Evolutionary conservation across 768 basidiomycete species (phyloP), one percentile per base, ranked within the genome.

Genomic region (Boletus rubroflammeus): DNA sequence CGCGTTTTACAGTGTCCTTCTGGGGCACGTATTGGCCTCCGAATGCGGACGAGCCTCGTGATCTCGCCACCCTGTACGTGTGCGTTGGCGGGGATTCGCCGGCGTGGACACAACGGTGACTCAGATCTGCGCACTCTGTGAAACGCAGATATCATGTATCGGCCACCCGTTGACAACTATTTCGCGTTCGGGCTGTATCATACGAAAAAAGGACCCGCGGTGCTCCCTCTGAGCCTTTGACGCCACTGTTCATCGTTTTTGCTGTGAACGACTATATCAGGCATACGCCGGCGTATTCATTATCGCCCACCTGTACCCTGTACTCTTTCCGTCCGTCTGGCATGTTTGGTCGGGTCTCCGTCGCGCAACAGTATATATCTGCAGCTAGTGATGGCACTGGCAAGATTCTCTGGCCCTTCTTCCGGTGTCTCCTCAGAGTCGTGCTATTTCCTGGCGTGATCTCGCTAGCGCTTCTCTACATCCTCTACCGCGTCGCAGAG

Each of bases 401-500:
- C n/a, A 38, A 47, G 13, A 14, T 19, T 5, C 8, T 55, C 47
- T 31, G 3, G 0, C 6, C 42, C 15, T 3, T 57, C 31, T 10
- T 38, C 5, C 62, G 34, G 36, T 38, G 25, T 6, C 38, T 50
- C 56, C 28, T 41, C 31, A 49, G 11, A 9, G 1, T 26, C 42
- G 15, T 32, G 2, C 38, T 46, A 0, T 49, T 19, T 23, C 53
- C 41, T 3, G 42, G 54, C 35, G 13, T 54, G 0, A 1, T 36
- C 15, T 57, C 48, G 0, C 42, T 60, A 0, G 36, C 11, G 0
- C 25, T 57, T 5, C n/a, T 57, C 38, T 48, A 9, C 26, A 3
- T 47, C 34, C 38, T 66, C 8, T 64, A 53, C 44, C 10, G 9
- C 47, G 1, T 53, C 19, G 49, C 51, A 6, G 64, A 64, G 17